Evolutionary conservation across 345 rosid genomes (phyloP), one percentile per base, ranked within the genome.

Genomic region (Hevea brasiliensis): DNA sequence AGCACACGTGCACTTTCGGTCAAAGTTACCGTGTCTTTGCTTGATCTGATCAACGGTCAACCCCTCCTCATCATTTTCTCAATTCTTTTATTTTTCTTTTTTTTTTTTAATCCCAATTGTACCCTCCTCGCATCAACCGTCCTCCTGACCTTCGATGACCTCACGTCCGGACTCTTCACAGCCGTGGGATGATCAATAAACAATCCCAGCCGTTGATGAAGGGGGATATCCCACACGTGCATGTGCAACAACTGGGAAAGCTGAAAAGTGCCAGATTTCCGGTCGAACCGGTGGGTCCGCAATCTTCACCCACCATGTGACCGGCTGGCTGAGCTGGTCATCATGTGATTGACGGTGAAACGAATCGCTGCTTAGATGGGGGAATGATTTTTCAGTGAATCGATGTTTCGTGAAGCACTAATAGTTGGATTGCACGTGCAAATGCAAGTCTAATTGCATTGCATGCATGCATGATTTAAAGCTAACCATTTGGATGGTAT

Each of bases 301-400:
- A n/a, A n/a, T n/a, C n/a, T 65, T 59, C 41, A 11, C 70, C 40
- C 15, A 26, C 80, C 89, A 88, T 80, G 92, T 87, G 90, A 84
- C 73, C 74, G 67, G 81, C 83, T 83, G 67, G 81, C 83, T 83
- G 85, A 88, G 88, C 87, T 88, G 90, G 92, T 81, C 65, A 61
- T 77, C 88, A 86, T 80, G 90, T 79, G 90, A 79, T 83, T 68
- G 73, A 72, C 84, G 81, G 74, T 1, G 58, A 76, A 64, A 7
- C 18, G 53, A 76, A 63, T 78, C 79, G 54, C 61, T 64, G 76
- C 47, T 80, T 29, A 42, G 58, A 67, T 61, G 23, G 37, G 37
- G 4, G 4, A 4, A 32, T 32, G 37, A 32, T 32, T 60, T 50
- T 79, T 65, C 56, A 14, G 79, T 77, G 67, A 78, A 77, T 72